Conservation (phyloP, 495 filamentous ascomycete genomes). For the Aeminium ludgeri region DNA sequence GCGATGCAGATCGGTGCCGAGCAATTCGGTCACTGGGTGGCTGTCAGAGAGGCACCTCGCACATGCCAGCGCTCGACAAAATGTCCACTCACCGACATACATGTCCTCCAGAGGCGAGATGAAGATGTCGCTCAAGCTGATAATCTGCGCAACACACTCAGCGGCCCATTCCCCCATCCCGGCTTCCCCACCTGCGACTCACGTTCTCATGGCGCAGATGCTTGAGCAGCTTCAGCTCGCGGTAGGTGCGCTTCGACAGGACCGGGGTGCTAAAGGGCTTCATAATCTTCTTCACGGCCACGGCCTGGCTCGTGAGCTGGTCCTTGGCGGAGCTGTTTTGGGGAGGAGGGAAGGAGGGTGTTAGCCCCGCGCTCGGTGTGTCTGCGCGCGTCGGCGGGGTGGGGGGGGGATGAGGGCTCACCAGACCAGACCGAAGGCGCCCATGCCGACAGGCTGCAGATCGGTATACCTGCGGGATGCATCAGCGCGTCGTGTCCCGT, state of each 20-base stretch:
- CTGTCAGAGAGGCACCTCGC: constrained; percentile 33
- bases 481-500: too few relatives aligned
- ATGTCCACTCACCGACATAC: constrained; percentile 35
- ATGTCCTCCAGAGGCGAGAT: constrained; percentile 98
- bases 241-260: constrained; percentile 89
- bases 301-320: constrained; percentile 85
- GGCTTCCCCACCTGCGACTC: constrained; percentile 15
- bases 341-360: too few relatives aligned
- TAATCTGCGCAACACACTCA: constrained; percentile 43
- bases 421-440: constrained; percentile 96
- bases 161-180: background rate
- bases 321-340: constrained; percentile 74
- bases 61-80: constrained; percentile 13
- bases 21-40: constrained; percentile 94
- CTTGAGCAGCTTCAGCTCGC: constrained; percentile 92
- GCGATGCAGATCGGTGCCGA: constrained; percentile 91
- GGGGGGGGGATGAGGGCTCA: too few relatives aligned
- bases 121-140: constrained; percentile 97
- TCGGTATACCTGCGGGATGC: constrained; percentile 83
- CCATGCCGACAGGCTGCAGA: constrained; percentile 96
- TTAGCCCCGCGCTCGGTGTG: too few relatives aligned
- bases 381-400: too few relatives aligned
- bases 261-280: constrained; percentile 99
- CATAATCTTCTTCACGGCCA: constrained; percentile 99
- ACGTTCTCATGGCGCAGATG: constrained; percentile 96